phyloP scores from a whole-genome alignment of 108 stramenopile species.

The Seminavis robusta region DNA sequence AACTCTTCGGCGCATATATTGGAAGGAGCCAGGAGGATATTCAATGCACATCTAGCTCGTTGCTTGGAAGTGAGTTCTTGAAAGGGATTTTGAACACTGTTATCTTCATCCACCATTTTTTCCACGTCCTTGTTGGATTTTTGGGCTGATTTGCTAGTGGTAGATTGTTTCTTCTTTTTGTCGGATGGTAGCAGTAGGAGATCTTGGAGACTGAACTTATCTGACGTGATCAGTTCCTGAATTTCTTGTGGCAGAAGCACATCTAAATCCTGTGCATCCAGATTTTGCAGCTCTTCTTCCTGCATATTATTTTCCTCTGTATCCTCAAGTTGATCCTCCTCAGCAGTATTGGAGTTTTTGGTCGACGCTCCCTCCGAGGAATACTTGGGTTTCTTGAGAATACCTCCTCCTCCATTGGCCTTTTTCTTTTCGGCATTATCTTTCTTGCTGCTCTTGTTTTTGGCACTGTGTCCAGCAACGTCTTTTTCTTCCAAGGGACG shows the following conservation, averaged over 20 bases:
- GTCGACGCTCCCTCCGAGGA: too few relatives aligned
- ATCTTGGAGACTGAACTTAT: conserved; percentile 15
- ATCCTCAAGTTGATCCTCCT: too few relatives aligned
- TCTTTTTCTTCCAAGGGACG: conserved; percentile 11
- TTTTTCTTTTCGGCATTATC: conserved; percentile 5
- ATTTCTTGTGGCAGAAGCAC: conserved; percentile 10
- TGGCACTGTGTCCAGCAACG: background rate
- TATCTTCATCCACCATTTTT: background rate
- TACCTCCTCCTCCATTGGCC: conserved; percentile 1
- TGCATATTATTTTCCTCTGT: too few relatives aligned
- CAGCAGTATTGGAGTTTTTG: too few relatives aligned
- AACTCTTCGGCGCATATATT: conserved; percentile 57
- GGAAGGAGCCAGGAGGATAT: conserved; percentile 60
- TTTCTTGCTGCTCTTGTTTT: background rate
- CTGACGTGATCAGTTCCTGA: conserved; percentile 2
- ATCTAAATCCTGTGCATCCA: background rate
- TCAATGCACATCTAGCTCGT: conserved; percentile 56
- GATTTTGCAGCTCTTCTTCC: too few relatives aligned
- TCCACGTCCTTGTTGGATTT: conserved; percentile 22
- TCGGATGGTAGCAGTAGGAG: background rate
- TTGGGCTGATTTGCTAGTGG: conserved; percentile 20
- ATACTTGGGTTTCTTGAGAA: too few relatives aligned
- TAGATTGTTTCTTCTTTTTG: background rate
- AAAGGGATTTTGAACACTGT: conserved; percentile 6
- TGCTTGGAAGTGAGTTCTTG: conserved; percentile 40